Conservation (phyloP, 371 early-diverging fungal species). For the Apophysomyces ossiformis region DNA sequence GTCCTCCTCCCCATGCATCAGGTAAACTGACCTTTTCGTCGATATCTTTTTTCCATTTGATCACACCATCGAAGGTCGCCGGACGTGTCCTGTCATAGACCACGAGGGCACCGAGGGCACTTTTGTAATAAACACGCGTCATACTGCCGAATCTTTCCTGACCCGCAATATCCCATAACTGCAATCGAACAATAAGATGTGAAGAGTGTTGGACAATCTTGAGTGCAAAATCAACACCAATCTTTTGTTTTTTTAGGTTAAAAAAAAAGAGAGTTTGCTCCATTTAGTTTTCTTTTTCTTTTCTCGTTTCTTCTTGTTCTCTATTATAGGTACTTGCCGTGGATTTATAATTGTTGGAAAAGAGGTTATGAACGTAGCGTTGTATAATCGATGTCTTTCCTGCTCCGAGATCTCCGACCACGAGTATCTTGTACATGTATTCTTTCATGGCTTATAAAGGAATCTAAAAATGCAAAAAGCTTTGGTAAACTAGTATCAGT, state of each 20-base stretch:
- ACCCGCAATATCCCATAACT: slow-evolving; percentile 77
- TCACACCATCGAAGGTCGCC: slow-evolving; percentile 63
- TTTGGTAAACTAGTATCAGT: no score
- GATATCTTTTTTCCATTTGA: slow-evolving; percentile 63
- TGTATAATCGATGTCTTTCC: slow-evolving; percentile 70
- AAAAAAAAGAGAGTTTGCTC: no score
- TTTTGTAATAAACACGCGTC: slow-evolving; percentile 73
- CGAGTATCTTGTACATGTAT: slow-evolving; percentile 67
- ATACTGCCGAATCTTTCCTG: slow-evolving; percentile 73
- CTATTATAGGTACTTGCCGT: slow-evolving; percentile 49
- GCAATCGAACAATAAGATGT: slow-evolving; percentile 56
- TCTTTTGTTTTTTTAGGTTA: slow-evolving; percentile 28
- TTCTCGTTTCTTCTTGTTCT: no score
- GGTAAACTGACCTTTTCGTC: slow-evolving; percentile 52
- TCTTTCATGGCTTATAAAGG: slow-evolving; percentile 24
- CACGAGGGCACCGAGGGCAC: slow-evolving; percentile 67
- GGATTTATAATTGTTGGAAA: slow-evolving; percentile 63
- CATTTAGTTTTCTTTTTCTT: no score
- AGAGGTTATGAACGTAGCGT: slow-evolving; percentile 68
- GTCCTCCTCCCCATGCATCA: slow-evolving; percentile 38
- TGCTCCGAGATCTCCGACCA: slow-evolving; percentile 76
- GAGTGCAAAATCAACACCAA: slow-evolving; percentile 81
- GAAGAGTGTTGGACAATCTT: slow-evolving; percentile 66
- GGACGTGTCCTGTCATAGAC: slow-evolving; percentile 72
- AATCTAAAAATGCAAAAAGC: no score